A percentile compares a stretch with the other conserved stretches of the same genome.
phyloP scores from a whole-genome alignment of 2,329 filamentous ascomycete genomes.

The Sporothrix phasma region DNA sequence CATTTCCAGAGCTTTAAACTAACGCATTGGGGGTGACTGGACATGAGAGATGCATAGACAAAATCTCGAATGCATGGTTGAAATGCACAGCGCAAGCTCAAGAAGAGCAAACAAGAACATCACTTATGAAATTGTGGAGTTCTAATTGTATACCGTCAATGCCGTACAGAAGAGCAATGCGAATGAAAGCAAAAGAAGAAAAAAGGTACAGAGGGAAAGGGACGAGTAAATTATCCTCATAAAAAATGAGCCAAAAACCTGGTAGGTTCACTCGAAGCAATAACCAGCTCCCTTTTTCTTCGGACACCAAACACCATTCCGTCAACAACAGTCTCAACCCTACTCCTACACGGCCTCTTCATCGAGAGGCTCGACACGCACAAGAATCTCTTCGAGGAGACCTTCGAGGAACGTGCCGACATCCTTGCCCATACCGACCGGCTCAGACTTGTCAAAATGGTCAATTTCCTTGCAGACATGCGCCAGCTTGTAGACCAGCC shows the following conservation, averaged over 20 bases:
- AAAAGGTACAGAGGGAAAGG: not conserved
- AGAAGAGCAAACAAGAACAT: not conserved
- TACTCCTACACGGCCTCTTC: conserved; percentile 37
- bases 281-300: not conserved
- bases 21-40: too few relatives aligned
- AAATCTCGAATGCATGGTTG: too few relatives aligned
- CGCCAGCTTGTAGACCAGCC: conserved; percentile 71
- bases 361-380: conserved; percentile 80
- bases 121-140: not conserved
- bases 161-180: not conserved
- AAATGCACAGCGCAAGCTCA: not conserved
- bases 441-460: conserved; percentile 71
- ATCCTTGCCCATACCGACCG: conserved; percentile 88
- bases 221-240: not conserved
- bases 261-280: not conserved
- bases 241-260: not conserved
- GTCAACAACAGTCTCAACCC: not conserved
- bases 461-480: conserved; percentile 86
- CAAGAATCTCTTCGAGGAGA: conserved; percentile 84
- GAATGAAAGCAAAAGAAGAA: not conserved
- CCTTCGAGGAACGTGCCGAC: conserved; percentile 85
- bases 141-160: conserved; percentile 7
- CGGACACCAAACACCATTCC: not conserved
- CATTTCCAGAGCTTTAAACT: too few relatives aligned
- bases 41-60: too few relatives aligned